Conservation (phyloP, 2,329 filamentous ascomycete genomes). For the Paecilomyces niveus region DNA sequence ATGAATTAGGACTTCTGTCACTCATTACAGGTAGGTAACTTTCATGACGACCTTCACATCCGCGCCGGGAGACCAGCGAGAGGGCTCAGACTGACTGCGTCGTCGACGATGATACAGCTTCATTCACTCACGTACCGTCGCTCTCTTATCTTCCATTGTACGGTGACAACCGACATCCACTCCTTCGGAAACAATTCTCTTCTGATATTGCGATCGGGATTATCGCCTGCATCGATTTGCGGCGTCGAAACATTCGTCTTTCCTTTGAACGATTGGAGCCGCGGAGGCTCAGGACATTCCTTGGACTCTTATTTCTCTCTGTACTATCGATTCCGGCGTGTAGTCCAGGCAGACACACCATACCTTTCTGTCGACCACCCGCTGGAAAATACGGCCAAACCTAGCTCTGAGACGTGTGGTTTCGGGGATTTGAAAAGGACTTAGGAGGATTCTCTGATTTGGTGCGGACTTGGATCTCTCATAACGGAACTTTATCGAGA, state of each 20-base stretch:
- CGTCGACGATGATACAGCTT: not conserved
- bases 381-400: not conserved
- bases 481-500: not conserved
- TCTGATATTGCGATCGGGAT: not conserved
- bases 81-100: not conserved
- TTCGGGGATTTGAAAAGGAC: not conserved
- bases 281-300: not conserved
- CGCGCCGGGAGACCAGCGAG: not conserved
- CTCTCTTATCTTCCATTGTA: slow-evolving; percentile 10
- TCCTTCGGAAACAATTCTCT: slow-evolving; percentile 10
- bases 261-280: not conserved
- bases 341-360: slow-evolving; percentile 3
- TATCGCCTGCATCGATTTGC: not conserved
- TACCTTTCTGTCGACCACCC: not conserved
- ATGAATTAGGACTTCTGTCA: not conserved
- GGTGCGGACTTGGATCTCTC: not conserved
- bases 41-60: not conserved
- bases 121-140: slow-evolving; percentile 1
- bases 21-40: not conserved
- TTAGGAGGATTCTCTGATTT: not conserved
- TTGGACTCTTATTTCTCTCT: not conserved
- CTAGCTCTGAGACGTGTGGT: not conserved
- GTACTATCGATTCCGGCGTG: not conserved
- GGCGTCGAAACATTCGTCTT: not conserved
- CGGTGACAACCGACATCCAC: slow-evolving; percentile 14